These are phyloP conservation scores for Claviceps quebecensis DNA, from an alignment of 2,329 filamentous ascomycete genomes.

Conservation along the genomic window DNA sequence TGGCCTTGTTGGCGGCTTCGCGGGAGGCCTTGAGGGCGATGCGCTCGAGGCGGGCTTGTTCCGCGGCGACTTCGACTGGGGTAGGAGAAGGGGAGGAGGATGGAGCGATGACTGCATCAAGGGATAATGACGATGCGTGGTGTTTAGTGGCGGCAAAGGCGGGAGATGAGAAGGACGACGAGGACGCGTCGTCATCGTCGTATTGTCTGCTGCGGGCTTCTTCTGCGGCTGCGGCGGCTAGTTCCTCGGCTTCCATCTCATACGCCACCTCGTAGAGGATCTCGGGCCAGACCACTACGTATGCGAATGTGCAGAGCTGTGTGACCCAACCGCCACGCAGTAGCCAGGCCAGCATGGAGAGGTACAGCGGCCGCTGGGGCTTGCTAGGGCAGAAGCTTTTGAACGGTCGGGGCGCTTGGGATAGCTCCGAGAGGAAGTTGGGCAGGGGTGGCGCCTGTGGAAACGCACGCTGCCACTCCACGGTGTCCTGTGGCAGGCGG, in stretches of 20 bases:
- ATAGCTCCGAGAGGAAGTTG: constrained; percentile 76
- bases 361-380: constrained; percentile 74
- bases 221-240: constrained; percentile 25
- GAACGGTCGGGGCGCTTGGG: constrained; percentile 67
- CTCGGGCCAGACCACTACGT: constrained; percentile 70
- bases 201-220: constrained; percentile 6
- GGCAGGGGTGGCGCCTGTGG: constrained; percentile 70
- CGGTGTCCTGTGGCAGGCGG: constrained; percentile 53
- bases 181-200: background rate
- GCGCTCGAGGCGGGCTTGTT: constrained; percentile 46
- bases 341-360: constrained; percentile 86
- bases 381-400: constrained; percentile 74
- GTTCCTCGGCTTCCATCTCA: constrained; percentile 51
- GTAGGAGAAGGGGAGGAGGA: background rate
- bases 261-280: constrained; percentile 70
- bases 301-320: constrained; percentile 81
- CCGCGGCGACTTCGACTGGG: constrained; percentile 37
- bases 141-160: background rate
- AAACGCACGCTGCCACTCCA: constrained; percentile 64
- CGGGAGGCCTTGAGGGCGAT: constrained; percentile 41
- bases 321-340: constrained; percentile 88
- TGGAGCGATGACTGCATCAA: too few relatives aligned
- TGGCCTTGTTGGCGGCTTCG: constrained; percentile 41
- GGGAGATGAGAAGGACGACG: background rate
- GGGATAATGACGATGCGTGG: too few relatives aligned